Percentiles rank a stretch among this genome's conserved stretches.
Evolutionary conservation across 1,284 basidiomycete species (phyloP).

Genomic region (Marasmius tenuissimus): DNA sequence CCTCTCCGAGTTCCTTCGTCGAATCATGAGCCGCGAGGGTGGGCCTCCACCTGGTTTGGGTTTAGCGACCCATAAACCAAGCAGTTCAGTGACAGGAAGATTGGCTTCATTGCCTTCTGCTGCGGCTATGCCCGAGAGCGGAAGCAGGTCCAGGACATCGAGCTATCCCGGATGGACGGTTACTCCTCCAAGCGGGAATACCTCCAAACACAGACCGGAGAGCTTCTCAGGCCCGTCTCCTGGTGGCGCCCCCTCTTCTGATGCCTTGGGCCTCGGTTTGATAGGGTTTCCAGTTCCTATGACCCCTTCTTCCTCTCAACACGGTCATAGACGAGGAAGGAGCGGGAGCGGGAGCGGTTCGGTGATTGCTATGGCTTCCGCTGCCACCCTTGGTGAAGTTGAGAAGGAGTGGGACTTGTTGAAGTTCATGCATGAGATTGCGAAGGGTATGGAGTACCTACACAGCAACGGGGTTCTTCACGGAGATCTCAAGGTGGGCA

Average conservation of each 20-base stretch:
- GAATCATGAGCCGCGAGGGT: neutral
- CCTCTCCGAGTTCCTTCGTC: conserved; percentile 39
- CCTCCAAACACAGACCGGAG: neutral
- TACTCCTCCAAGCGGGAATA: neutral
- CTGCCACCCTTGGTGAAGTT: conserved; percentile 10
- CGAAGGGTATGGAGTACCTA: conserved; percentile 76
- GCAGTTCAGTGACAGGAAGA: neutral
- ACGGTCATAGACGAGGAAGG: neutral
- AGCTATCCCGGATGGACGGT: neutral
- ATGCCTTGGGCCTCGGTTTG: neutral
- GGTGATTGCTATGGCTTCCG: neutral
- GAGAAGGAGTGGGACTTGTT: conserved; percentile 44
- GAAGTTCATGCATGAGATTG: conserved; percentile 67
- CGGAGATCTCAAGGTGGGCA: conserved; percentile 67
- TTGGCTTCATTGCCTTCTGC: neutral
- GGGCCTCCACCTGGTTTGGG: neutral
- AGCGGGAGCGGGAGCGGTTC: conserved; percentile 13
- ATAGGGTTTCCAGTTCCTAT: neutral
- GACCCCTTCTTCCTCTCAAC: neutral
- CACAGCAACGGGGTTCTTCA: conserved; percentile 66
- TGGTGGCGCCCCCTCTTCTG: neutral
- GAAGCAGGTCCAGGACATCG: neutral
- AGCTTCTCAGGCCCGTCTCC: neutral
- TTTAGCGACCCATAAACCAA: neutral
- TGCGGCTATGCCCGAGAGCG: neutral